Evolutionary conservation across 805 yeast genomes (phyloP).

Genomic region (Wickerhamomyces chambardii): DNA sequence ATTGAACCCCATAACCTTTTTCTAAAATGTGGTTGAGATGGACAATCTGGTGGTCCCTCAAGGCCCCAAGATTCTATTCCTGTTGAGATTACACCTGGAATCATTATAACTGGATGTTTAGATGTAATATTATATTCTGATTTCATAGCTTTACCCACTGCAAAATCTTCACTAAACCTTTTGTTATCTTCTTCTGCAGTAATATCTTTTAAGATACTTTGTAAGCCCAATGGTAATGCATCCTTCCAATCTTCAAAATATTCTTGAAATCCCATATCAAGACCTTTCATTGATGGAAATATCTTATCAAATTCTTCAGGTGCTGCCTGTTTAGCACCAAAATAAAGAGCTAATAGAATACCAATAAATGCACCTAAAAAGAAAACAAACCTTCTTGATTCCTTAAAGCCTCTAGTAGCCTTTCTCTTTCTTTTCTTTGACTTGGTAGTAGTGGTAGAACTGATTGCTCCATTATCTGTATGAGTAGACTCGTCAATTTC

Average conservation of each 20-base stretch:
- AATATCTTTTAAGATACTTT: conserved; percentile 50
- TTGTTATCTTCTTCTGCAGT: conserved; percentile 15
- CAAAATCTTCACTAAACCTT: conserved; percentile 74
- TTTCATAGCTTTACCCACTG: conserved; percentile 67
- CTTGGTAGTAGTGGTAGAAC: too few species aligned
- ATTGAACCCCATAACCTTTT: conserved; percentile 96
- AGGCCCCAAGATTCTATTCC: conserved; percentile 94
- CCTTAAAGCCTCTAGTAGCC: conserved; percentile 22
- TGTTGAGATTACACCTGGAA: conserved; percentile 94
- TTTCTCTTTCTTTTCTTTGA: too few species aligned
- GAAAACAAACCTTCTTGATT: conserved; percentile 52
- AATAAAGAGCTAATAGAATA: conserved; percentile 49
- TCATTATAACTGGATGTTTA: conserved; percentile 78
- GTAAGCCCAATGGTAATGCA: conserved; percentile 57
- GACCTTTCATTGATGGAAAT: conserved; percentile 22
- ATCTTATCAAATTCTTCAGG: conserved; percentile 40
- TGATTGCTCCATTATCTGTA: too few species aligned
- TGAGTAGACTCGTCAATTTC: too few species aligned
- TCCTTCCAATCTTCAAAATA: conserved; percentile 69
- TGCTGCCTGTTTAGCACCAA: conserved; percentile 37
- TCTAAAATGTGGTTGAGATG: conserved; percentile 76
- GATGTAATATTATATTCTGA: conserved; percentile 40
- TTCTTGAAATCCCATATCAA: conserved; percentile 44
- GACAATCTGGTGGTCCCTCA: conserved; percentile 69
- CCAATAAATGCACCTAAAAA: conserved; percentile 71